phyloP scores from a whole-genome alignment of 2,329 filamentous ascomycete species.

The Botrytis porri region DNA sequence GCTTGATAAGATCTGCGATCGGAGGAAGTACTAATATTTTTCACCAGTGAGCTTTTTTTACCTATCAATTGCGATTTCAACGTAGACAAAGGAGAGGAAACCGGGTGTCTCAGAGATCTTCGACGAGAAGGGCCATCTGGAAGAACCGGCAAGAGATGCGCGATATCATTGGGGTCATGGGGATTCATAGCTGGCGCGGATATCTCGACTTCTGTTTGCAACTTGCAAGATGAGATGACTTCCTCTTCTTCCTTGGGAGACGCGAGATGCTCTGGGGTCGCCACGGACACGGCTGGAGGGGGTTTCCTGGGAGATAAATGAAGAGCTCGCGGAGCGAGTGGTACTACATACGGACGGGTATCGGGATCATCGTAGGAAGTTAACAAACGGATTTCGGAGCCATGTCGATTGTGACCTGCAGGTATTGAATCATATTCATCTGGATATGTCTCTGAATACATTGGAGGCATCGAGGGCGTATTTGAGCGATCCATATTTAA shows the following conservation, averaged over 20 bases:
- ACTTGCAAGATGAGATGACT: constrained; percentile 34
- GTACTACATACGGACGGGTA: constrained; percentile 53
- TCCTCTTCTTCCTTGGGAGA: constrained; percentile 42
- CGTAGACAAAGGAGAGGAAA: constrained; percentile 40
- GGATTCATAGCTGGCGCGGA: not conserved
- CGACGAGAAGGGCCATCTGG: constrained; percentile 50
- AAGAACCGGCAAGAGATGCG: constrained; percentile 48
- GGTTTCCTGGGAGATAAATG: constrained; percentile 29
- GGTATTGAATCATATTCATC: constrained; percentile 48
- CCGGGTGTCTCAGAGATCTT: constrained; percentile 35
- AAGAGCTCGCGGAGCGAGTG: constrained; percentile 29
- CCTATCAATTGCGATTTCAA: constrained; percentile 25
- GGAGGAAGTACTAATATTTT: constrained; percentile 31
- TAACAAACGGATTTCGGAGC: constrained; percentile 57
- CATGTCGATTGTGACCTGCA: constrained; percentile 43
- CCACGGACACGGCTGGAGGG: constrained; percentile 35
- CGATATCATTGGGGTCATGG: constrained; percentile 37
- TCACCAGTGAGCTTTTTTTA: constrained; percentile 33
- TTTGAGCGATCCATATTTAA: constrained; percentile 42
- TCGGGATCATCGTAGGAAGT: constrained; percentile 59
- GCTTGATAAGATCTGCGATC: constrained; percentile 49
- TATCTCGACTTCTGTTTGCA: constrained; percentile 37
- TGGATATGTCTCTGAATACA: constrained; percentile 55
- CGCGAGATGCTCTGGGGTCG: constrained; percentile 40
- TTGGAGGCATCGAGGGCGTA: constrained; percentile 52